These are phyloP conservation scores for Dactylorhiza incarnata DNA, from an alignment of 106 monocot genomes.

Conservation along the genomic window DNA sequence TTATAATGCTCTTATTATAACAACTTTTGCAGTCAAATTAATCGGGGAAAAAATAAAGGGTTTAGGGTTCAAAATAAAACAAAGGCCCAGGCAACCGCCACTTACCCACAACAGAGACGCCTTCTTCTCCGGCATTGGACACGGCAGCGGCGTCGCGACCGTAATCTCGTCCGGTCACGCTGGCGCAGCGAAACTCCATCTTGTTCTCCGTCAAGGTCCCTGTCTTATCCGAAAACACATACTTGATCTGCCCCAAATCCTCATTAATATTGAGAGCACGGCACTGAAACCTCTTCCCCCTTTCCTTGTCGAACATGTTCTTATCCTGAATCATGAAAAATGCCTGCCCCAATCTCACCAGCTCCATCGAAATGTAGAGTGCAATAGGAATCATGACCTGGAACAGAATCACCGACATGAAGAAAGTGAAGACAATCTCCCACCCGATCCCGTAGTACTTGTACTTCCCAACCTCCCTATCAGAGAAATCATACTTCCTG, in stretches of 20 bases:
- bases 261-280: slow-evolving; percentile 89
- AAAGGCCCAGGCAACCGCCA: neutral
- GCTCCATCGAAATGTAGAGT: slow-evolving; percentile 84
- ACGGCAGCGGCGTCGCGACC: neutral
- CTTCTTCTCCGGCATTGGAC: neutral
- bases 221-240: slow-evolving; percentile 88
- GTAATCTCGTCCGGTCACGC: slow-evolving; percentile 55
- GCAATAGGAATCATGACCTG: slow-evolving; percentile 88
- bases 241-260: slow-evolving; percentile 87
- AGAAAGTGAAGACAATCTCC: slow-evolving; percentile 50
- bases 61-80: no score
- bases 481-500: slow-evolving; percentile 39
- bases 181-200: slow-evolving; percentile 76
- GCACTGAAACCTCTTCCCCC: slow-evolving; percentile 62
- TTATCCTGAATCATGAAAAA: slow-evolving; percentile 59
- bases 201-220: slow-evolving; percentile 95
- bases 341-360: slow-evolving; percentile 64
- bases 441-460: slow-evolving; percentile 51
- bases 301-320: slow-evolving; percentile 50
- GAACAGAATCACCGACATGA: slow-evolving; percentile 64
- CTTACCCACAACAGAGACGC: slow-evolving; percentile 10
- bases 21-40: no score
- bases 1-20: no score
- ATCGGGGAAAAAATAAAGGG: neutral
- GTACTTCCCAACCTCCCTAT: slow-evolving; percentile 28